Base-by-base conservation (phyloP, 805 yeast genomes). In the Candida coleopterorum region DNA sequence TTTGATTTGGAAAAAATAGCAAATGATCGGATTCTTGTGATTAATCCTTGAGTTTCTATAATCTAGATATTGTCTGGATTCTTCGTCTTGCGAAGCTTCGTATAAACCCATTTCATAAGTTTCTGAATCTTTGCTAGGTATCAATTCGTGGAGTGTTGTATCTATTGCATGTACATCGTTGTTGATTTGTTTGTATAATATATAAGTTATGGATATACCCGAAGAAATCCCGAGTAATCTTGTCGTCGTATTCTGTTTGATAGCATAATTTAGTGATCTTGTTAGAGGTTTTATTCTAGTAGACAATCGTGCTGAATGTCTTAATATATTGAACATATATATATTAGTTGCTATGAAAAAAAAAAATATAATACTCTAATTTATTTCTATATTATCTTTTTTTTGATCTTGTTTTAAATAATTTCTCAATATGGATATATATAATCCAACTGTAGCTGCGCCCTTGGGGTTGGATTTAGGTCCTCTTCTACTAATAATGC, bases 401-500 rank as follows among this genome's bases (percentile, higher is more conserved):
- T 7, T 6, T 20, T 31, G 4, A 3, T 21, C 28, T 25, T 43
- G 47, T 21, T 42, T 38, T 18, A 56, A 37, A 36, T 63, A 62
- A 30, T 49, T 53, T 32, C 68, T 46, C 32, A 67, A 52, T 11
- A 65, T 51, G 3, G 70, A 62, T 9, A 53, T 66, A 75, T 79
- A 79, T 28, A 79, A 57, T 14, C 67, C 70, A 24, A 78, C 53
- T 0, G 73, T 61, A 2, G 80, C 72, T 1, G 76, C 60, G 0
- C 83, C 83, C 16, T 68, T 64, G 0, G 77, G 68, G 33, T 72
- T 68, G 16, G 64, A 64, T 23, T 58, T 53, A 2, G 77, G 60
- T 0, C 88, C 88, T 39, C 79, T 68, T 44, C 97, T 70, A 12
- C 90, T 86, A 12, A 87, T 84, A 36, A 90, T 85, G 4, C 84